phyloP scores from a whole-genome alignment of 192 early-diverging fungal species.

The Obelidium mucronatum region DNA sequence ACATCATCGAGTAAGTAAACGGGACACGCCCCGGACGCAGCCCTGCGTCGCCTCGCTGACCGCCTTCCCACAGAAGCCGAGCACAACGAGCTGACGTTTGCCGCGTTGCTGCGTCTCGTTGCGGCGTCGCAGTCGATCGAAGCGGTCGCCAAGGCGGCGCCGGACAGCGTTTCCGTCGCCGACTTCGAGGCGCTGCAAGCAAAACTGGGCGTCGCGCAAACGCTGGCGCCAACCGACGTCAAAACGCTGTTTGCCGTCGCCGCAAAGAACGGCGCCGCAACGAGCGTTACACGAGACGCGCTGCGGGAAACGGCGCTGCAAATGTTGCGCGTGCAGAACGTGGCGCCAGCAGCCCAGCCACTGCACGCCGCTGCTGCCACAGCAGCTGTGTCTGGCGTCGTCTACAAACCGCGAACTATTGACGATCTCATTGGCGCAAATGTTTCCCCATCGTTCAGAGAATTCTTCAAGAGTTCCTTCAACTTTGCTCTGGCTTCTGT shows the following conservation, averaged over 20 bases:
- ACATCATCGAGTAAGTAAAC: constrained; percentile 9
- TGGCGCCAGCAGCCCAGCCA: not conserved
- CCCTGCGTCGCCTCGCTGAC: not conserved
- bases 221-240: not conserved
- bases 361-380: not conserved
- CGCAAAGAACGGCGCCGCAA: not conserved
- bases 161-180: not conserved
- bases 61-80: not conserved
- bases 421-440: constrained; percentile 13
- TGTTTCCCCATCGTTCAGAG: constrained; percentile 43
- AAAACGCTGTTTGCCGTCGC: not conserved
- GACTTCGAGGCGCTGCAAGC: not conserved
- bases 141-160: constrained; percentile 1
- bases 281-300: not conserved
- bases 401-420: constrained; percentile 9
- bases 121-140: not conserved
- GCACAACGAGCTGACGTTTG: not conserved
- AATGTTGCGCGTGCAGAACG: not conserved
- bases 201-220: not conserved
- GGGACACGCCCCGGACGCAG: not conserved
- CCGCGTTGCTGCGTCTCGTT: constrained; percentile 1
- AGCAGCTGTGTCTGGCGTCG: not conserved
- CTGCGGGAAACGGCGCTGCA: too few species aligned
- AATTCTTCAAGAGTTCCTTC: constrained; percentile 66
- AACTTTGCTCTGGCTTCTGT: constrained; percentile 86